Percentiles rank a stretch among this genome's conserved stretches.
phyloP scores from a whole-genome alignment of 495 filamentous ascomycete species.

The Xylaria palmicola region DNA sequence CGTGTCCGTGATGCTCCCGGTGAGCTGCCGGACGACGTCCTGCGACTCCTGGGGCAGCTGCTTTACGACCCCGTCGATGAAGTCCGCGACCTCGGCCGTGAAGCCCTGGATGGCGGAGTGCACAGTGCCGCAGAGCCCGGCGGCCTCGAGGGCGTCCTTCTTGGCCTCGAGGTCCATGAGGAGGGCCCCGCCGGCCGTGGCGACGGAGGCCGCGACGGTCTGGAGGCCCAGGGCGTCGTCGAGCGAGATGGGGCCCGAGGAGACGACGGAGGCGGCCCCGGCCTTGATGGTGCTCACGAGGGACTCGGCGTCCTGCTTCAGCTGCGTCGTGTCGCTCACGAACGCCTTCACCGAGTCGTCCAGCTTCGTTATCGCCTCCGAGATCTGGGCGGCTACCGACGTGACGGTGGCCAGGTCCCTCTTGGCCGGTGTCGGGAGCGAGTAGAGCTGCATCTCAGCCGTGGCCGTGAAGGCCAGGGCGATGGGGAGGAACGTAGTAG shows the following conservation, averaged over 20 bases:
- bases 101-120: conserved; percentile 30
- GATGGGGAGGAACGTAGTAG: conserved; percentile 34
- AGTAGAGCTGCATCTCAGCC: conserved; percentile 24
- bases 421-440: conserved; percentile 27
- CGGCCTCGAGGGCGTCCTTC: conserved; percentile 36
- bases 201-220: conserved; percentile 34
- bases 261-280: conserved; percentile 29
- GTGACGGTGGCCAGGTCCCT: conserved; percentile 36
- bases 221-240: conserved; percentile 36
- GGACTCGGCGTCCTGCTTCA: conserved; percentile 34
- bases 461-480: conserved; percentile 31
- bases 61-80: conserved; percentile 33
- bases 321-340: conserved; percentile 28
- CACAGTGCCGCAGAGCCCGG: conserved; percentile 30
- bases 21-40: conserved; percentile 28
- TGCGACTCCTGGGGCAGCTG: conserved; percentile 35
- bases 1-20: conserved; percentile 34
- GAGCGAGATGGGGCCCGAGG: conserved; percentile 24
- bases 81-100: conserved; percentile 32
- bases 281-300: conserved; percentile 36
- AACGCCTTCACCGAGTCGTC: conserved; percentile 38
- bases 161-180: conserved; percentile 35
- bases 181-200: conserved; percentile 28
- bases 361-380: conserved; percentile 32
- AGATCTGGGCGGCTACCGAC: conserved; percentile 33